Evolutionary conservation across 1,284 basidiomycete genomes (phyloP).

Genomic region (Cryptococcus floricola): DNA sequence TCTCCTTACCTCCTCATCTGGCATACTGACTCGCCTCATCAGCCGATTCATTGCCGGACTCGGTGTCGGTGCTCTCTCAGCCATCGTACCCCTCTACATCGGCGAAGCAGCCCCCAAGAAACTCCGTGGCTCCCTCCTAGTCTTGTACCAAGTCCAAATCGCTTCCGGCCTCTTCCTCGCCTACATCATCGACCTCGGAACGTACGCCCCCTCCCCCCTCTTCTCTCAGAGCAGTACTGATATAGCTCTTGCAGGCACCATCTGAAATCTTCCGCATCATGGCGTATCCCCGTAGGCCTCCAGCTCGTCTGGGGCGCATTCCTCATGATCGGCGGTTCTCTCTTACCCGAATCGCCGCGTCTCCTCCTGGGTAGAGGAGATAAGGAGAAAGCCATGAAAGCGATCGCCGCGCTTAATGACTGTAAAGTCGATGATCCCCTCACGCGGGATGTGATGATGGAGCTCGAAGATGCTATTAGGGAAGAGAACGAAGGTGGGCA

Average conservation of each 20-base stretch:
- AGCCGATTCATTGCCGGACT: constrained; percentile 40
- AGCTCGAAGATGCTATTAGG: constrained; percentile 56
- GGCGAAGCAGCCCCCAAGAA: constrained; percentile 74
- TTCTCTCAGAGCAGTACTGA: background rate
- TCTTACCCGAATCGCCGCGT: constrained; percentile 66
- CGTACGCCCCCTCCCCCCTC: constrained; percentile 23
- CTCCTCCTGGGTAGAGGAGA: constrained; percentile 35
- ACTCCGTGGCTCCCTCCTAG: constrained; percentile 66
- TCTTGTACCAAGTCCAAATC: constrained; percentile 72
- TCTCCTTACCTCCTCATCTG: background rate
- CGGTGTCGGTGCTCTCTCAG: constrained; percentile 73
- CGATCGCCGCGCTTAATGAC: constrained; percentile 64
- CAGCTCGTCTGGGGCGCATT: constrained; percentile 34
- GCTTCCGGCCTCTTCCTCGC: constrained; percentile 62
- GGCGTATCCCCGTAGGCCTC: constrained; percentile 54
- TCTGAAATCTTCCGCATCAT: constrained; percentile 61
- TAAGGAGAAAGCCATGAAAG: constrained; percentile 56
- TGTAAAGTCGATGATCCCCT: constrained; percentile 60
- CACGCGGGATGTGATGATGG: constrained; percentile 63
- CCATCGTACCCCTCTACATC: constrained; percentile 74
- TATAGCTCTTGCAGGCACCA: constrained; percentile 45
- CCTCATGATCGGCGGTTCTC: constrained; percentile 59
- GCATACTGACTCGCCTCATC: background rate
- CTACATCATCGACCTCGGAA: constrained; percentile 68
- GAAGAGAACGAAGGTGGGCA: constrained; percentile 72